Evolutionary conservation across 1,139 yeast genomes (phyloP).

Genomic region (Candida dubliniensis): DNA sequence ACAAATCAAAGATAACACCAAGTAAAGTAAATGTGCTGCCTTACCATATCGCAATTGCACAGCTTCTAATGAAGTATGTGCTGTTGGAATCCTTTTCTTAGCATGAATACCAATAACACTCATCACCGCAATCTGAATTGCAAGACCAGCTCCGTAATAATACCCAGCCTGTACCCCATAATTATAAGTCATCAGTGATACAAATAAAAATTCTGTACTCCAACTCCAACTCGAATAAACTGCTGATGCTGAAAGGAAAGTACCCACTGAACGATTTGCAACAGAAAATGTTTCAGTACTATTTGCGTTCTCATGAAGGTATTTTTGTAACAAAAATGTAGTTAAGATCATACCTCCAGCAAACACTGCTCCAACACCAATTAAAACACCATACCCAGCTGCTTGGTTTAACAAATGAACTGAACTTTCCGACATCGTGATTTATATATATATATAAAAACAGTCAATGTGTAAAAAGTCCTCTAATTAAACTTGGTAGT

Average conservation of each 20-base stretch:
- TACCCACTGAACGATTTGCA: constrained; percentile 29
- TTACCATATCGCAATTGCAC: constrained; percentile 33
- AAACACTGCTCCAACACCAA: constrained; percentile 32
- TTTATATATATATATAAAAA: too few relatives aligned
- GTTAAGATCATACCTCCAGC: constrained; percentile 31
- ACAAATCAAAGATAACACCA: constrained; percentile 32
- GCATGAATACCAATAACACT: constrained; percentile 30
- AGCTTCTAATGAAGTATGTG: constrained; percentile 32
- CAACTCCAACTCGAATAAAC: constrained; percentile 32
- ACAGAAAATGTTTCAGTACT: constrained; percentile 33
- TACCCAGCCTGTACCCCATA: constrained; percentile 30
- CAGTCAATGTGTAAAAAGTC: too few relatives aligned
- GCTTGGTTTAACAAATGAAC: constrained; percentile 23
- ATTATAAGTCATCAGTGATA: constrained; percentile 26
- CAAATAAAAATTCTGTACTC: constrained; percentile 33
- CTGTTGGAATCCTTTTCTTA: constrained; percentile 30
- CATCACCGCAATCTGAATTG: constrained; percentile 32
- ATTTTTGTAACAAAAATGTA: constrained; percentile 24
- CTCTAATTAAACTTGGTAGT: too few relatives aligned
- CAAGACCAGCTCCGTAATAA: constrained; percentile 30
- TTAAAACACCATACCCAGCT: constrained; percentile 30
- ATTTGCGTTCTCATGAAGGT: constrained; percentile 27
- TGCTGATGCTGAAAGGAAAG: constrained; percentile 28
- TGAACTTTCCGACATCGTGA: constrained; percentile 11
- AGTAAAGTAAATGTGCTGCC: constrained; percentile 28